phyloP scores from a whole-genome alignment of 345 rosid species.

The Litchi chinensis region DNA sequence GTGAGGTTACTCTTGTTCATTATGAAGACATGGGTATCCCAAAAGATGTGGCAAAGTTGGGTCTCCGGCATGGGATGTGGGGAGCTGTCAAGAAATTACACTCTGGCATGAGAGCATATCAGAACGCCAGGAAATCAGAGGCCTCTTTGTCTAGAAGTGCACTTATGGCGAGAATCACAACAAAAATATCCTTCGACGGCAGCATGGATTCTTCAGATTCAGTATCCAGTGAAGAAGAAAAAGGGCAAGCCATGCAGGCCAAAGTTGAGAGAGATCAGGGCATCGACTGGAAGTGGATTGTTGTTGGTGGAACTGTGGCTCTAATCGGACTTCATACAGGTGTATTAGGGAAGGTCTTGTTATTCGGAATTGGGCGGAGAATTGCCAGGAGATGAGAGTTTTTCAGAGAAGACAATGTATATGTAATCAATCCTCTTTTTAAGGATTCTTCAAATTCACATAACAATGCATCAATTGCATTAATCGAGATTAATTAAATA shows the following conservation, averaged over 20 bases:
- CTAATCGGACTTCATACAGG: slow-evolving; percentile 78
- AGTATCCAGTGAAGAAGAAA: slow-evolving; percentile 44
- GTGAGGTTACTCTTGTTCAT: slow-evolving; percentile 88
- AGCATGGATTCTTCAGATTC: slow-evolving; percentile 47
- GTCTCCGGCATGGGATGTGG: slow-evolving; percentile 97
- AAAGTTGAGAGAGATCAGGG: slow-evolving; percentile 49
- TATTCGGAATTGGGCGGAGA: slow-evolving; percentile 86
- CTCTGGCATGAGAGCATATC: slow-evolving; percentile 83
- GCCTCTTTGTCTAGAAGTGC: slow-evolving; percentile 66
- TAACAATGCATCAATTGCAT: not conserved
- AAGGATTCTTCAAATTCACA: not conserved
- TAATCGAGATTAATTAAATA: not conserved
- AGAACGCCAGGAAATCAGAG: slow-evolving; percentile 65
- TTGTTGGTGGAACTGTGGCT: slow-evolving; percentile 77
- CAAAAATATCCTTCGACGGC: slow-evolving; percentile 52
- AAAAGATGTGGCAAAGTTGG: slow-evolving; percentile 93
- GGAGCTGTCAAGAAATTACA: slow-evolving; percentile 89
- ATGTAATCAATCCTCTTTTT: not conserved
- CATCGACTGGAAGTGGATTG: slow-evolving; percentile 91
- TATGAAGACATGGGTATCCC: slow-evolving; percentile 99
- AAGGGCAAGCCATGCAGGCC: slow-evolving; percentile 14
- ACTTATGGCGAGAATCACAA: slow-evolving; percentile 67
- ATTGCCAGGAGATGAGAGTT: slow-evolving; percentile 66
- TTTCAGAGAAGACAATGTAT: not conserved
- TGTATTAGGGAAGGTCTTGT: slow-evolving; percentile 65